Evolutionary conservation across 306 rosid species (phyloP).

Genomic region (Quercus wislizeni): DNA sequence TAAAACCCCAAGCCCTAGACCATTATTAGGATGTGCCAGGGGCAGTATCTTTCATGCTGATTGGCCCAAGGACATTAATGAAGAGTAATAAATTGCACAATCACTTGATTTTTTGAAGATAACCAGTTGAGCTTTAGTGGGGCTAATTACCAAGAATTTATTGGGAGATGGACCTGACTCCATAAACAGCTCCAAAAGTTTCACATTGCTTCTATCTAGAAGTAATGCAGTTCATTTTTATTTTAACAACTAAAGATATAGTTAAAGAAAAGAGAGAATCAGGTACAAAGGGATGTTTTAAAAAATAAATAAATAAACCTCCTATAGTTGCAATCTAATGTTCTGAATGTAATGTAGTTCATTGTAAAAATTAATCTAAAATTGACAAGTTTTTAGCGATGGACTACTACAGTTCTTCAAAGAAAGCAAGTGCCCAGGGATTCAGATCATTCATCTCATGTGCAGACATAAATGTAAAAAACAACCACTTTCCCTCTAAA

Average conservation of each 20-base stretch:
- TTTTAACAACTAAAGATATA: not conserved
- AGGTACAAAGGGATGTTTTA: not conserved
- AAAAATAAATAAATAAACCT: not conserved
- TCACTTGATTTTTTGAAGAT: not conserved
- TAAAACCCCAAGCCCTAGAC: no score
- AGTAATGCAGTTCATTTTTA: not conserved
- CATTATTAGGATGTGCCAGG: not conserved
- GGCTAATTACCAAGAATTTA: not conserved
- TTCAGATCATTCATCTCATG: not conserved
- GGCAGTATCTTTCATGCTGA: constrained; percentile 3
- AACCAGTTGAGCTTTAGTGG: not conserved
- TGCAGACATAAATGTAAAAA: not conserved
- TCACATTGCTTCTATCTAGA: not conserved
- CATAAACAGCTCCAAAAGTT: not conserved
- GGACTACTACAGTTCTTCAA: not conserved
- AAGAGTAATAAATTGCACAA: not conserved
- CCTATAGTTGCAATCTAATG: not conserved
- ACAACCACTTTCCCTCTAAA: not conserved
- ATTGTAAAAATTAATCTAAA: not conserved
- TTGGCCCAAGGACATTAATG: not conserved
- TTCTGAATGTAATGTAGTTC: not conserved
- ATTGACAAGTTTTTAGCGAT: not conserved
- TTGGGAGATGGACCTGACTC: not conserved
- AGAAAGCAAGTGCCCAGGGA: not conserved
- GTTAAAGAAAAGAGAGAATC: not conserved